phyloP scores from a whole-genome alignment of 805 yeast genomes.

The Sugiyamaella americana region DNA sequence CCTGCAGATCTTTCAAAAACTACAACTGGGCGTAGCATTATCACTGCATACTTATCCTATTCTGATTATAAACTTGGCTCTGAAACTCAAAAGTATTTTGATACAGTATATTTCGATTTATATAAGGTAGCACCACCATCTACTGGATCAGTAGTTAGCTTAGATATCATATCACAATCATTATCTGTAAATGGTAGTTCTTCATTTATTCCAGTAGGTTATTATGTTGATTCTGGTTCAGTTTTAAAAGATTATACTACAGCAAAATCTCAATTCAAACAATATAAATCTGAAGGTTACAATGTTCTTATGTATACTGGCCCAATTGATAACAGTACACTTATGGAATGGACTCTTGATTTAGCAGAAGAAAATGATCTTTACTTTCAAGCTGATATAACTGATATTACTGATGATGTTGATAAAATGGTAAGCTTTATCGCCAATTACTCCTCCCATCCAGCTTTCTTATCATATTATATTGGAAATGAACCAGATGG shows the following conservation, averaged over 20 bases:
- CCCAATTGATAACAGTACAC: constrained; percentile 7
- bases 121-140: constrained; percentile 7
- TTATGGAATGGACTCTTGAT: constrained; percentile 11
- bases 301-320: constrained; percentile 12
- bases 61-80: constrained; percentile 3
- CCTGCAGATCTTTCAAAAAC: constrained; percentile 9
- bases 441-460: constrained; percentile 7
- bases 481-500: constrained; percentile 15
- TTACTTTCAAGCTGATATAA: constrained; percentile 12
- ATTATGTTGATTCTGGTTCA: constrained; percentile 7
- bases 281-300: constrained; percentile 14
- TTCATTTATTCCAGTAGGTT: constrained; percentile 12
- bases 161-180: constrained; percentile 4
- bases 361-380: constrained; percentile 8
- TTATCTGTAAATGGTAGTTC: constrained; percentile 4
- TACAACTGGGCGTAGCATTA: constrained; percentile 4
- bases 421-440: constrained; percentile 4
- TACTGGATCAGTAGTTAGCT: constrained; percentile 3
- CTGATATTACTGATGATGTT: constrained; percentile 8
- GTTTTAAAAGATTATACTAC: constrained; percentile 2
- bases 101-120: constrained; percentile 10
- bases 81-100: constrained; percentile 2
- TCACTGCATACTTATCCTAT: constrained; percentile 8
- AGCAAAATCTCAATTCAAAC: constrained; percentile 3
- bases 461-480: constrained; percentile 11